phyloP scores from a whole-genome alignment of 305 asterid species.

The Ilex paraguariensis region DNA sequence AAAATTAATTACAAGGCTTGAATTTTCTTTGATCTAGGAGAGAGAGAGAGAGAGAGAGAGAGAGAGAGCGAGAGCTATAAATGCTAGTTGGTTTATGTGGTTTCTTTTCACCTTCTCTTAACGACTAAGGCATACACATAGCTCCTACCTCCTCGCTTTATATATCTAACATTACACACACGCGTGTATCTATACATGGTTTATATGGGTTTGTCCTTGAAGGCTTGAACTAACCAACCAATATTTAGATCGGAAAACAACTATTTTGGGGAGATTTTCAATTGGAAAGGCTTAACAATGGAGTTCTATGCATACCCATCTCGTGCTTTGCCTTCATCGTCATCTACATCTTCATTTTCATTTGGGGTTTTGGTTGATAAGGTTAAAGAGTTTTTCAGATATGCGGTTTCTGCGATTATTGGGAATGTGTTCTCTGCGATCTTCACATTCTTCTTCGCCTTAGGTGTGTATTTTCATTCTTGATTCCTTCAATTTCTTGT shows the following conservation, averaged over 20 bases:
- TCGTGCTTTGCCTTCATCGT: constrained; percentile 52
- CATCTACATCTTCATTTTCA: constrained; percentile 38
- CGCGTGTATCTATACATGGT: not conserved
- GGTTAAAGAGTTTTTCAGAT: constrained; percentile 59
- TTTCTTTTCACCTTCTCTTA: constrained; percentile 6
- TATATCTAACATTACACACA: not conserved
- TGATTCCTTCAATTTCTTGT: constrained; percentile 7
- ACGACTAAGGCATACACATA: constrained; percentile 8
- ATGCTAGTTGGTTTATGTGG: constrained; percentile 8
- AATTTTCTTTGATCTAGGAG: no score
- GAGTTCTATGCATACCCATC: constrained; percentile 70
- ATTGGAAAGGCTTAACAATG: constrained; percentile 27
- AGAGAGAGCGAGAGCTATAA: not conserved
- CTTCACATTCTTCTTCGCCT: constrained; percentile 84
- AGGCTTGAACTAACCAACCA: not conserved
- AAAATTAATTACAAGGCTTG: no score
- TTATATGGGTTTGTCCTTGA: not conserved
- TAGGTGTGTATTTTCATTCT: constrained; percentile 39
- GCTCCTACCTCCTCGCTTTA: not conserved
- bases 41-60: no score
- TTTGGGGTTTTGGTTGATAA: constrained; percentile 45
- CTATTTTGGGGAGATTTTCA: no score
- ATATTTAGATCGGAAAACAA: no score
- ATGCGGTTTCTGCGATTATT: constrained; percentile 60
- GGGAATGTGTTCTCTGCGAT: constrained; percentile 89